These are phyloP conservation scores for Hypoxylon lienhwacheense DNA, from an alignment of 495 filamentous ascomycete genomes.

Conservation along the genomic window DNA sequence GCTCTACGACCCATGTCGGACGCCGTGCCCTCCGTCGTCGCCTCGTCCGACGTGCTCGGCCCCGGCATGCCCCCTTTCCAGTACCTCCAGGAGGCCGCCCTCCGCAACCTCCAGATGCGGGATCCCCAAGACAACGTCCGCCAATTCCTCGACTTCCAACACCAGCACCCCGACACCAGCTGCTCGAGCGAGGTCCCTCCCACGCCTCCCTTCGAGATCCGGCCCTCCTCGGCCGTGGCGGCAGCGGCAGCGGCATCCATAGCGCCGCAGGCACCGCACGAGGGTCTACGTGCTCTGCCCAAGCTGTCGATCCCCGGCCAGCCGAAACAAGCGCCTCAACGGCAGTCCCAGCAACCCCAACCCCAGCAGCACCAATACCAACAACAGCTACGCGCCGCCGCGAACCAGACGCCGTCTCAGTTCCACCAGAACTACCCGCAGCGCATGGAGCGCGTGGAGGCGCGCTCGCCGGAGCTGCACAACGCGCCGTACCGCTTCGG, in stretches of 20 bases:
- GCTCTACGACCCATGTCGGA: slow-evolving; percentile 61
- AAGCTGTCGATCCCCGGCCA: slow-evolving; percentile 58
- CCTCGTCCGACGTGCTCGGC: slow-evolving; percentile 87
- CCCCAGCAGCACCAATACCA: background rate
- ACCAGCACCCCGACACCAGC: slow-evolving; percentile 48
- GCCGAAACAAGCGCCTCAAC: slow-evolving; percentile 40
- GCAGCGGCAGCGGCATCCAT: too few species aligned
- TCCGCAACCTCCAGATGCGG: slow-evolving; percentile 64
- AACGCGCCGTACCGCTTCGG: slow-evolving; percentile 67
- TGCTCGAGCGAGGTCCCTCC: slow-evolving; percentile 58
- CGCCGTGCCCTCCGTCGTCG: slow-evolving; percentile 75
- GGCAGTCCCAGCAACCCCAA: slow-evolving; percentile 30
- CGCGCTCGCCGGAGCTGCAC: slow-evolving; percentile 51
- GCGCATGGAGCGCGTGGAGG: slow-evolving; percentile 54
- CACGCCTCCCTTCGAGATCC: slow-evolving; percentile 58
- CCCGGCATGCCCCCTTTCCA: slow-evolving; percentile 62
- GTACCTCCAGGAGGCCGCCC: slow-evolving; percentile 67
- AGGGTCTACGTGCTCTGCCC: slow-evolving; percentile 58
- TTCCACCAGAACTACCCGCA: slow-evolving; percentile 45
- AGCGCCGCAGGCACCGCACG: slow-evolving; percentile 46
- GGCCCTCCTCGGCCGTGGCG: too few species aligned
- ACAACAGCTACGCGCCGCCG: slow-evolving; percentile 6
- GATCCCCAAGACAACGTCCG: slow-evolving; percentile 92
- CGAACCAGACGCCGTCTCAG: slow-evolving; percentile 25
- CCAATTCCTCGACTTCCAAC: slow-evolving; percentile 82